phyloP scores from a whole-genome alignment of 1,139 yeast genomes.

The Suhomyces yuchorum region DNA sequence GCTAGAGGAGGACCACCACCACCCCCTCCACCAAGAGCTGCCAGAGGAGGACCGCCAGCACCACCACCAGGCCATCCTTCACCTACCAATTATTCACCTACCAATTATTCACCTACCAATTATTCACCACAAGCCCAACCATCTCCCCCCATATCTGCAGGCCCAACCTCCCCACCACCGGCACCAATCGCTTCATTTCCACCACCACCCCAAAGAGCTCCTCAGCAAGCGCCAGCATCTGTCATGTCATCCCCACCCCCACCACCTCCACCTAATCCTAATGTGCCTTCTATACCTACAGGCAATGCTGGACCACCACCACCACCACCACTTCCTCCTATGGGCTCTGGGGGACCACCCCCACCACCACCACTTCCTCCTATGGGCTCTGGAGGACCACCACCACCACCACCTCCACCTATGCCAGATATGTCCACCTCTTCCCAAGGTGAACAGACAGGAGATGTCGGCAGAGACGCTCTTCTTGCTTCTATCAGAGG shows the following conservation, averaged over 20 bases:
- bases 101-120: constrained; percentile 22
- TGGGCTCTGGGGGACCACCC: constrained; percentile 22
- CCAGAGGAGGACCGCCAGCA: constrained; percentile 17
- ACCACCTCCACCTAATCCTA: constrained; percentile 34
- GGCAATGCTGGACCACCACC: constrained; percentile 24
- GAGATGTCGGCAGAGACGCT: constrained; percentile 73
- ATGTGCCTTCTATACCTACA: constrained; percentile 20
- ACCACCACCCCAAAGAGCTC: neutral
- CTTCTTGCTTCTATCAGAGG: constrained; percentile 83
- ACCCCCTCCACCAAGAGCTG: constrained; percentile 31
- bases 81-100: constrained; percentile 19
- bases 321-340: constrained; percentile 38
- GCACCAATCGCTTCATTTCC: neutral
- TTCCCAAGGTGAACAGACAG: constrained; percentile 28
- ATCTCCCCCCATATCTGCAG: constrained; percentile 13
- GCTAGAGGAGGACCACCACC: constrained; percentile 24
- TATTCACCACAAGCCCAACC: constrained; percentile 20
- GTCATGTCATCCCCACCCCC: constrained; percentile 20
- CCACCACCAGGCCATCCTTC: constrained; percentile 24
- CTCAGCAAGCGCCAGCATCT: neutral
- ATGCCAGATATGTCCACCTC: constrained; percentile 7
- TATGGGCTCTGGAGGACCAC: constrained; percentile 14
- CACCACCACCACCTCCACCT: constrained; percentile 39
- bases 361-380: constrained; percentile 31
- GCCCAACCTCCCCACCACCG: neutral